Evolutionary conservation across 1,284 basidiomycete species (phyloP), one percentile per base, ranked within the genome.

Genomic region (Quambalaria eucalypti): DNA sequence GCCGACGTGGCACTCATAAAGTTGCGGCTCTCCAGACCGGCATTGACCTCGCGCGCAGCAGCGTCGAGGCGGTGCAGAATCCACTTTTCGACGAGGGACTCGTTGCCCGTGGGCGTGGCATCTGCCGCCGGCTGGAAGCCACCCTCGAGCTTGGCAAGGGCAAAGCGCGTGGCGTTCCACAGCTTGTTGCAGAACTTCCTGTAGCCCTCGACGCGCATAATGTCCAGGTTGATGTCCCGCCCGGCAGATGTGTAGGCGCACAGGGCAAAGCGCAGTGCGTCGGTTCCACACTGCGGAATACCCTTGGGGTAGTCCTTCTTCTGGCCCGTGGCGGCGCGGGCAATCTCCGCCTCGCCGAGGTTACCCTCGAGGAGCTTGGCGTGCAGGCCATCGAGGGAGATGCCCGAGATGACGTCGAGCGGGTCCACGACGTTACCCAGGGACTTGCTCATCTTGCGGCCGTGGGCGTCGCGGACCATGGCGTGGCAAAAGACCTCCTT

Each of bases 251-350:
- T 91, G 78, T 97, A 97, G 49, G 91, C 90, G 76, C 90, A 95
- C 42, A 98, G 80, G 2, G 93, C 88, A 78, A 98, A 97, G 42
- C 95, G 82, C 68, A 99, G 79, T 2, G 93, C 95, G 74, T 98
- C 95, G 14, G 91, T 93, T 50, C 95, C 95, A 73, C 95, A 98
- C 78, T 98, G 90, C 1, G 95, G 95, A 58, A 99, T 98, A 36
- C 95, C 95, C 78, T 92, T 96, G 30, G 95, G 93, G 82, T 90
- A 98, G 77, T 98, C 88, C 77, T 96, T 96, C 85, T 97, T 97
- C 81, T 98, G 95, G 4, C 93, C 93, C 16, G 86, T 82, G 64
- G 86, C 88, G 1, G 93, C 95, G 77, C 93, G 95, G 50, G 78
- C 71, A 57, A 98, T 87, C 80, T 99, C 95, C 77, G 87, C 88